phyloP scores from a whole-genome alignment of 306 rosid species.

The Carpinus fangiana region DNA sequence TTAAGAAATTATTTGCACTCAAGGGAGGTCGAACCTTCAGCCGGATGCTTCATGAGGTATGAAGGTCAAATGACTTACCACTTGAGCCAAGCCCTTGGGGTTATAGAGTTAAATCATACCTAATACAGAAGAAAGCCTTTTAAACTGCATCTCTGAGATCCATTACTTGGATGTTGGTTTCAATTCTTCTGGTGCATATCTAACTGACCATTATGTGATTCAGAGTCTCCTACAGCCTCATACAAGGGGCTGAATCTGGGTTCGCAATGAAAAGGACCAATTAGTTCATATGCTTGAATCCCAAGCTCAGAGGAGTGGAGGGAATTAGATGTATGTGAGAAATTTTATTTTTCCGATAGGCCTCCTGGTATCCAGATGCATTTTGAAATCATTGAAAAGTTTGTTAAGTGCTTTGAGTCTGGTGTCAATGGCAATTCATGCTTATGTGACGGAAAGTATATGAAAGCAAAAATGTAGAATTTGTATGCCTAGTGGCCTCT shows the following conservation, averaged over 20 bases:
- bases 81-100: no score
- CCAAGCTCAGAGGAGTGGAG: constrained; percentile 46
- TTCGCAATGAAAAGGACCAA: constrained; percentile 53
- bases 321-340: constrained; percentile 45
- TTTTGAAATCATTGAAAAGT: constrained; percentile 70
- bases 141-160: constrained; percentile 62
- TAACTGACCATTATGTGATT: constrained; percentile 49
- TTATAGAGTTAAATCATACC: constrained; percentile 24
- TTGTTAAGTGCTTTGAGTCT: constrained; percentile 31
- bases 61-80: no score
- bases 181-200: constrained; percentile 70
- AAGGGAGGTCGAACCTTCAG: no score
- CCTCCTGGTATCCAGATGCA: constrained; percentile 76
- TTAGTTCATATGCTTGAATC: constrained; percentile 57
- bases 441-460: neutral
- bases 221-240: constrained; percentile 46
- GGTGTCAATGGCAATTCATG: neutral
- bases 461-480: neutral
- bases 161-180: constrained; percentile 91
- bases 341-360: constrained; percentile 60
- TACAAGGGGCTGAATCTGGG: constrained; percentile 60
- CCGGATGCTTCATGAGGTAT: no score
- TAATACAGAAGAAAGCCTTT: constrained; percentile 47
- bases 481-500: neutral
- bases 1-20: no score